A percentile compares a stretch with the other conserved stretches of the same genome.
Conservation (phyloP, 805 yeast species). For the Candida chilensis region DNA sequence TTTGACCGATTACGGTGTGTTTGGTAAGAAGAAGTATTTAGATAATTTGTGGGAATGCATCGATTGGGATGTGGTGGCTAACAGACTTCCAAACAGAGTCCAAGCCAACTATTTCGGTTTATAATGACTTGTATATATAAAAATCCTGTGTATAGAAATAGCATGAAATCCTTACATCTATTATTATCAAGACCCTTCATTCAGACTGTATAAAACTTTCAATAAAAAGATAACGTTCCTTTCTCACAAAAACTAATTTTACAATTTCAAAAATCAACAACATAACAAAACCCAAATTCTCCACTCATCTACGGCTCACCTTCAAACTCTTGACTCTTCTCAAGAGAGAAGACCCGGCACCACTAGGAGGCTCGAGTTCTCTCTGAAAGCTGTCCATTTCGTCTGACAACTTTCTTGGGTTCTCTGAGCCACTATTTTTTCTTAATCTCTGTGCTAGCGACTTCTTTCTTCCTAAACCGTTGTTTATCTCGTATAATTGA, state of each 20-base stretch:
- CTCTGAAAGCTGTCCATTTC: slow-evolving; percentile 6
- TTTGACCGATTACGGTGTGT: slow-evolving; percentile 69
- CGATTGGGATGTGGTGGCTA: slow-evolving; percentile 30
- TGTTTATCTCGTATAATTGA: slow-evolving; percentile 29
- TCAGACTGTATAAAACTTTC: too few species aligned
- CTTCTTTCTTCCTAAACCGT: slow-evolving; percentile 69
- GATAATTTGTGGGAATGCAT: slow-evolving; percentile 34
- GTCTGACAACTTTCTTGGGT: slow-evolving; percentile 6
- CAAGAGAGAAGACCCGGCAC: slow-evolving; percentile 51
- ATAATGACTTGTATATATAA: too few species aligned
- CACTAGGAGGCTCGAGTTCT: too few species aligned
- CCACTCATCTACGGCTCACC: slow-evolving; percentile 51
- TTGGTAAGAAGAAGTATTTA: slow-evolving; percentile 33
- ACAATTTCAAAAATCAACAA: not conserved
- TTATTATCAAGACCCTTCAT: too few species aligned
- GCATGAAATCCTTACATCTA: too few species aligned
- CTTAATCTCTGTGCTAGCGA: slow-evolving; percentile 67
- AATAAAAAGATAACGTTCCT: too few species aligned
- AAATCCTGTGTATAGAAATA: too few species aligned
- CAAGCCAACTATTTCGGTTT: too few species aligned
- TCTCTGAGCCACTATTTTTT: not conserved
- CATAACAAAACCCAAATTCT: not conserved
- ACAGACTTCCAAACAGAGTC: slow-evolving; percentile 19
- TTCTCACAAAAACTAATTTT: too few species aligned
- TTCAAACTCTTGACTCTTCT: slow-evolving; percentile 86